Conservation (phyloP, 352 stramenopile genomes). For the Phytophthora litchii region DNA sequence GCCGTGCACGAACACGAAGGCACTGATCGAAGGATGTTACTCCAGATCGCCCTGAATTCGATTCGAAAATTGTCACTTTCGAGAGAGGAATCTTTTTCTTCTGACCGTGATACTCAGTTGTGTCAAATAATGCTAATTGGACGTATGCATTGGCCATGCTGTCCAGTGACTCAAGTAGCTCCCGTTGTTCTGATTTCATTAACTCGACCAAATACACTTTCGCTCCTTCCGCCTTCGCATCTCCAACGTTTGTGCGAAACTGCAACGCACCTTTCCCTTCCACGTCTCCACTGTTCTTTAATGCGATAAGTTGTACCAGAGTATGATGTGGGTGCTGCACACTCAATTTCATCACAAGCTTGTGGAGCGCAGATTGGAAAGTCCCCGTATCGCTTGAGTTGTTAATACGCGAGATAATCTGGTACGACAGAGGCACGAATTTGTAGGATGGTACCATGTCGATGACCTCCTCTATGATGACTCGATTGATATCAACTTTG, state of each 20-base stretch:
- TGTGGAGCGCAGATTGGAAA: constrained; percentile 90
- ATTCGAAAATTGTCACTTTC: constrained; percentile 54
- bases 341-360: constrained; percentile 93
- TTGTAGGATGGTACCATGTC: constrained; percentile 93
- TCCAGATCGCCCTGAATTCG: constrained; percentile 28
- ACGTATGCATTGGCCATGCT: constrained; percentile 78
- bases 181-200: constrained; percentile 51
- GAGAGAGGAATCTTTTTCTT: constrained; percentile 79
- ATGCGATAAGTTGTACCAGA: constrained; percentile 94
- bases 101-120: constrained; percentile 67
- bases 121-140: constrained; percentile 84
- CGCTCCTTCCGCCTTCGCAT: constrained; percentile 72
- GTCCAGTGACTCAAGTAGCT: constrained; percentile 80
- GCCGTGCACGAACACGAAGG: constrained; percentile 59
- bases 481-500: constrained; percentile 72
- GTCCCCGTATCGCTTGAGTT: constrained; percentile 27
- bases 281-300: constrained; percentile 94
- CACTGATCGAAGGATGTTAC: constrained; percentile 70
- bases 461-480: constrained; percentile 85
- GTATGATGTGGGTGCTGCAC: constrained; percentile 96
- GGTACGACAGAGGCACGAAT: constrained; percentile 97
- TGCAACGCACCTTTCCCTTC: constrained; percentile 79
- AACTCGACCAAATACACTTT: constrained; percentile 68
- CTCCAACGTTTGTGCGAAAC: constrained; percentile 84
- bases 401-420: constrained; percentile 97